A percentile compares a stretch with the other conserved stretches of the same genome.
Conservation (phyloP, 2,329 filamentous ascomycete genomes). For the Aspergillus sp. region DNA sequence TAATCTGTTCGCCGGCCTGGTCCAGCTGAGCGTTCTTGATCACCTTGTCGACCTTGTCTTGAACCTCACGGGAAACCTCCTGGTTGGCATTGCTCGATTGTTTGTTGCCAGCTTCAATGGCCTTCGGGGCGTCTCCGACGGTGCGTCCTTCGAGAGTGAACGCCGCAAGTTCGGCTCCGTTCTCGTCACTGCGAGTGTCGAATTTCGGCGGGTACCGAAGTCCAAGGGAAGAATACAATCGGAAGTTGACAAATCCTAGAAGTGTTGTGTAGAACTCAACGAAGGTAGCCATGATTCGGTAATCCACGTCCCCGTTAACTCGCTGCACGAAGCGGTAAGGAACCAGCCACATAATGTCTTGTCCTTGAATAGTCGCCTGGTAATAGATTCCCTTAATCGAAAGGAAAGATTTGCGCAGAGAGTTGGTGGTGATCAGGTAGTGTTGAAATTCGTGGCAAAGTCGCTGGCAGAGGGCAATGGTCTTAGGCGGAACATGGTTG, state of each 20-base stretch:
- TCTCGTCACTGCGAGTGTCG: conserved; percentile 81
- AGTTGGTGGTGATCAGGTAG: conserved; percentile 91
- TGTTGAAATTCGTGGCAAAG: conserved; percentile 96
- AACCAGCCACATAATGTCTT: conserved; percentile 95
- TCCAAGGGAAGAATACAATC: conserved; percentile 87
- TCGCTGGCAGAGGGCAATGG: conserved; percentile 91
- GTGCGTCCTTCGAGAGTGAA: conserved; percentile 85
- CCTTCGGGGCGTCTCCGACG: conserved; percentile 52
- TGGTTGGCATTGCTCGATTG: conserved; percentile 56
- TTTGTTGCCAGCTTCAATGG: conserved; percentile 57
- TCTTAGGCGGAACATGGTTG: conserved; percentile 86
- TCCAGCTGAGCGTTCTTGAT: conserved; percentile 48
- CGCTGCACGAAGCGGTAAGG: conserved; percentile 98
- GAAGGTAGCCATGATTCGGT: conserved; percentile 98
- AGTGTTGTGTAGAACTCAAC: conserved; percentile 98
- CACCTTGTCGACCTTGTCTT: conserved; percentile 67
- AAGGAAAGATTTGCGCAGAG: conserved; percentile 91
- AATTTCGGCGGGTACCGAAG: conserved; percentile 97
- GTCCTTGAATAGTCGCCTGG: conserved; percentile 94
- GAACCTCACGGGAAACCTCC: conserved; percentile 71
- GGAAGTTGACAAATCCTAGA: conserved; percentile 93
- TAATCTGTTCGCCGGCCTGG: conserved; percentile 47
- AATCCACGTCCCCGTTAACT: conserved; percentile 92
- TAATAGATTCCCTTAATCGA: conserved; percentile 99
- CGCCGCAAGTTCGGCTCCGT: conserved; percentile 85